Evolutionary conservation across 176 grass and related monocot species (phyloP), one percentile per base, ranked within the genome.

Genomic region (Avena sativa): DNA sequence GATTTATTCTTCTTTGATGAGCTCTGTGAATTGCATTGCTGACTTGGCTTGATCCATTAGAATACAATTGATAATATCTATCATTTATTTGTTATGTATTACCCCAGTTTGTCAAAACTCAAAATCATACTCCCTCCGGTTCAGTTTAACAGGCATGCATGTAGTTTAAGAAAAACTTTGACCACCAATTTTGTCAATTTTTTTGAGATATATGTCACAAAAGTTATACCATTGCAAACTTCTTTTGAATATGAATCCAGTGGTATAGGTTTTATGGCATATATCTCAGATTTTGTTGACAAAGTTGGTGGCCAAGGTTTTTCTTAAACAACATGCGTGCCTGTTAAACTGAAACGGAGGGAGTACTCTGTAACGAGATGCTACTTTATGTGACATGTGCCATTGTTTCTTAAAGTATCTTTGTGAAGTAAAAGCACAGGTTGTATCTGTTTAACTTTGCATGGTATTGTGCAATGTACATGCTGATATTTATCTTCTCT

Each of bases 41-140:
- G 20, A 51, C 25, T 62, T 68, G 58, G 32, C 71, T 81, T 88
- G 61, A 76, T 75, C 51, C 48, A 88, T 84, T 63, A 76, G 26
- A 84, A 71, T 28, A 62, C 9, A 56, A n/a, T 76, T 50, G n/a
- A 52, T 60, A 80, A 30, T 81, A 9, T 64, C 28, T 84, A 23
- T 86, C 4, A 68, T 82, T 76, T 86, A 23, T 90, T n/a, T 34
- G 79, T 61, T 85, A 68, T 49, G 16, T 75, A 38, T 12, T 79
- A 20, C 47, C 47, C 74, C 16, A 72, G 16, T 79, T 85, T 9
- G 55, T 64, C 23, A 62, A 12, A 65, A 85, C 47, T 61, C 30
- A 19, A 21, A 76, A 88, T 40, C 12, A 81, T 61, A 53, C 40
- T 43, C 6, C 40, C 40, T 43, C 40, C 40, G 28, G 28, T 28